These are phyloP conservation scores for Epichloe uncinata DNA, from an alignment of 2,329 filamentous ascomycete species.

Conservation along the genomic window DNA sequence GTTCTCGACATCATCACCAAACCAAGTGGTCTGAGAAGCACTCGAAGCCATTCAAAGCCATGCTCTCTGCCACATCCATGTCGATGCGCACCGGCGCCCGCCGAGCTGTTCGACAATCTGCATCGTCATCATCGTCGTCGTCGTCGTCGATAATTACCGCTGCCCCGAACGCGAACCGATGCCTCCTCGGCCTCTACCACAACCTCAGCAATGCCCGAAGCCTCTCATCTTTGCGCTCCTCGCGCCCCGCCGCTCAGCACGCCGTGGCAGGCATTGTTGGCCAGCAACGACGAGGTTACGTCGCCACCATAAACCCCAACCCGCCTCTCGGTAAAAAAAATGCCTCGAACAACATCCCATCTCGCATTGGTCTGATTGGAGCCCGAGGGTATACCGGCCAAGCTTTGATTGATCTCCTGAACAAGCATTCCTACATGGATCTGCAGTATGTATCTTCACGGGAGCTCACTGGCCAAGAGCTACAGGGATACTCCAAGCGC, in stretches of 20 bases:
- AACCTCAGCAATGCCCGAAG: neutral
- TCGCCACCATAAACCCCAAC: slow-evolving; percentile 10
- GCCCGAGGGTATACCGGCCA: slow-evolving; percentile 53
- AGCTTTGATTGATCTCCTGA: slow-evolving; percentile 74
- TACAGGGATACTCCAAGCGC: slow-evolving; percentile 82
- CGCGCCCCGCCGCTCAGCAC: neutral
- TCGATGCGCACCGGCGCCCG: slow-evolving; percentile 1
- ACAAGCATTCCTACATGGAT: slow-evolving; percentile 80
- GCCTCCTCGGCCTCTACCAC: neutral
- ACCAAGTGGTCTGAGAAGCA: slow-evolving; percentile 4
- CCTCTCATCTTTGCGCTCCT: neutral
- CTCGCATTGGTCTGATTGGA: slow-evolving; percentile 76
- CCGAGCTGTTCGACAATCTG: neutral
- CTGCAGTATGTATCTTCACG: slow-evolving; percentile 86
- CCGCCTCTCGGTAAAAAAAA: slow-evolving; percentile 81
- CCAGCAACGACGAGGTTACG: neutral
- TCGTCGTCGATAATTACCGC: neutral
- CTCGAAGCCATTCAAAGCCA: neutral
- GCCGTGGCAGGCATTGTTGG: too few species aligned
- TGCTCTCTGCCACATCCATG: slow-evolving; percentile 2
- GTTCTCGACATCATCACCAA: neutral
- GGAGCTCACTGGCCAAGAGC: slow-evolving; percentile 74
- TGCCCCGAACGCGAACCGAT: neutral
- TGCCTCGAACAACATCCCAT: slow-evolving; percentile 64
- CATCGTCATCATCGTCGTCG: neutral